Evolutionary conservation across 108 stramenopile genomes (phyloP).

Genomic region (Aureococcus anophagefferens): DNA sequence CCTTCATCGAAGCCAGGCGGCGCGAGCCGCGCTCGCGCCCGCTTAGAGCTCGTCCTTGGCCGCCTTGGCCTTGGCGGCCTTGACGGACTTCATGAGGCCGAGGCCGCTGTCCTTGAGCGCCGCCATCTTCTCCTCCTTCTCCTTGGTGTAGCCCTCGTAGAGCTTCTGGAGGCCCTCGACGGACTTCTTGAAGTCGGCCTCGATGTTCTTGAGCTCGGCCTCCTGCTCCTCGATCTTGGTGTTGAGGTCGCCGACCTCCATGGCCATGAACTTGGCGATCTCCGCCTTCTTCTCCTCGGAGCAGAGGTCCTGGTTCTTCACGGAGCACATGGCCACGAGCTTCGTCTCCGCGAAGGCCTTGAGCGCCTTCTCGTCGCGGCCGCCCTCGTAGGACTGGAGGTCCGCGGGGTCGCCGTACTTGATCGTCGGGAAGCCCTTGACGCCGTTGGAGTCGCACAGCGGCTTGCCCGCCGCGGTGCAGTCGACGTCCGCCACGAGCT

Average conservation of each 20-base stretch:
- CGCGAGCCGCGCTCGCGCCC: too few relatives aligned
- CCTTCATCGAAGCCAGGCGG: too few relatives aligned
- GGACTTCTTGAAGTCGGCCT: background rate
- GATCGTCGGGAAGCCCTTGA: conserved; percentile 23
- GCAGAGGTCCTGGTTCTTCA: conserved; percentile 8
- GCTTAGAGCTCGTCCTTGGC: background rate
- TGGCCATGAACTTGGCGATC: conserved; percentile 2
- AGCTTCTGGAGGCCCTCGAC: background rate
- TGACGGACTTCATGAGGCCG: conserved; percentile 9
- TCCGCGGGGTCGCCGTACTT: conserved; percentile 7
- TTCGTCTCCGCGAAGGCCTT: conserved; percentile 10
- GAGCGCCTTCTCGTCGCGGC: conserved; percentile 23
- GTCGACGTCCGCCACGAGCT: conserved; percentile 31
- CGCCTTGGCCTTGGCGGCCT: background rate
- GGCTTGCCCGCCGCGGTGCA: conserved; percentile 17
- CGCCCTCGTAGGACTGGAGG: conserved; percentile 26
- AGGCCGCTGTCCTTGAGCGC: background rate
- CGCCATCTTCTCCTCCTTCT: background rate
- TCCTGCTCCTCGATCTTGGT: background rate
- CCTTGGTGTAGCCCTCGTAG: background rate
- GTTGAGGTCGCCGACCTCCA: background rate
- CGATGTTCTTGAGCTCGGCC: background rate
- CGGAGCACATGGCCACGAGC: conserved; percentile 12
- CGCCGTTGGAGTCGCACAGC: conserved; percentile 15
- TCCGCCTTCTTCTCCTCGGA: conserved; percentile 7